Percentiles rank a stretch among this genome's conserved stretches.
Conservation (phyloP, 2,329 filamentous ascomycete species). For the Fusarium illudens region DNA sequence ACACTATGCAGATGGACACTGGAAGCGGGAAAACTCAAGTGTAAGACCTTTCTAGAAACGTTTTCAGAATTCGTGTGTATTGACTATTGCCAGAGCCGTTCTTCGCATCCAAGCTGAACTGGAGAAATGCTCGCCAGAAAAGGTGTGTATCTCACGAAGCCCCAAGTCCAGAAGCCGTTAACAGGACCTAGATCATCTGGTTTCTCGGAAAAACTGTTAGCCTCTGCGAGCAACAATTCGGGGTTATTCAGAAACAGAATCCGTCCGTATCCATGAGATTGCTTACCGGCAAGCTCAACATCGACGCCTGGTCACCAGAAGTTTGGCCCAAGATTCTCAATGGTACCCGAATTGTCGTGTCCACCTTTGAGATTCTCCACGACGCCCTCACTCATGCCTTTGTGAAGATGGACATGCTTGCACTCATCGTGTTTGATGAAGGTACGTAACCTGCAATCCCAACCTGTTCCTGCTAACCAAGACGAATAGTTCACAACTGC, state of each 20-base stretch:
- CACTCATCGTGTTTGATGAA: conserved; percentile 85
- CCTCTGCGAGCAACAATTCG: conserved; percentile 72
- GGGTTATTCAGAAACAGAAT: conserved; percentile 67
- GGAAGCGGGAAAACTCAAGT: conserved; percentile 82
- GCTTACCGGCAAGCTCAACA: conserved; percentile 72
- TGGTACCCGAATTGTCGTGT: conserved; percentile 76
- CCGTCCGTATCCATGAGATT: conserved; percentile 66
- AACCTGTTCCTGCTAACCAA: conserved; percentile 16
- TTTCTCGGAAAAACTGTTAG: conserved; percentile 76
- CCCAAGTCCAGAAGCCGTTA: conserved; percentile 11
- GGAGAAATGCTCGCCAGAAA: conserved; percentile 59
- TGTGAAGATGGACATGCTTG: conserved; percentile 68
- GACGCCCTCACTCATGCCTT: conserved; percentile 82
- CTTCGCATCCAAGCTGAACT: conserved; percentile 73
- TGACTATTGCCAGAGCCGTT: conserved; percentile 62
- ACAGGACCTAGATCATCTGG: conserved; percentile 67
- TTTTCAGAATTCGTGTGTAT: background rate
- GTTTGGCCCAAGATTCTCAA: conserved; percentile 74
- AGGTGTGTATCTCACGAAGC: conserved; percentile 64
- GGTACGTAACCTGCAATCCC: conserved; percentile 55
- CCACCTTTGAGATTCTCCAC: conserved; percentile 77
- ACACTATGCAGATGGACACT: conserved; percentile 73
- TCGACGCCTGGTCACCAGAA: conserved; percentile 75
- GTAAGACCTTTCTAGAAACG: conserved; percentile 54
- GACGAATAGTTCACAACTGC: conserved; percentile 74